Evolutionary conservation across 2,329 filamentous ascomycete genomes (phyloP), one percentile per base, ranked within the genome.

Genomic region (Stachybotrys echinatus): DNA sequence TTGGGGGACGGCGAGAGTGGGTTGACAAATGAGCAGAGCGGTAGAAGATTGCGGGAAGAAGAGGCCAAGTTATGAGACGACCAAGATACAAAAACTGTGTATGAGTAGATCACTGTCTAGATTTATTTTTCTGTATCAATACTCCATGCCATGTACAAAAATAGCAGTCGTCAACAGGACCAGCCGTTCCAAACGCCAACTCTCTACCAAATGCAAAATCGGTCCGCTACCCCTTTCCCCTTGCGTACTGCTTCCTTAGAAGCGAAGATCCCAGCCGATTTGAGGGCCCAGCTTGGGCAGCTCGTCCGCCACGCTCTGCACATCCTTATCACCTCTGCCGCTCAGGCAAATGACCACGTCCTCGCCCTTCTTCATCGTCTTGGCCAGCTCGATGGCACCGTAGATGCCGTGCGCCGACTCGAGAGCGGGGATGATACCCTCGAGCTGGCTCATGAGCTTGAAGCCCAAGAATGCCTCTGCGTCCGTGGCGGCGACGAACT

Each of bases 231-330:
- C 27, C 27, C 27, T 14, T 34, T 5, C 3, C 14, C 27, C 27
- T 34, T 14, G 27, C 27, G 14, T 8, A 8, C 27, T 34, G 10
- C 14, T 5, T 5, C 47, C 54, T 64, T 75, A 83, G 59, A 86
- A 86, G 31, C 83, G 74, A 60, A 86, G 64, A 58, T 86, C 82
- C 83, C 83, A 86, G 51, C 80, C 90, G 69, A 99, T 97, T 75
- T 87, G 77, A 7, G 94, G 94, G 0, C 94, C 92, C 54, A 99
- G 70, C 58, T 80, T 88, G 18, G 92, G 92, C 64, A 99, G 73
- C 72, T 95, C 90, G 64, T 99, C 94, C 1, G 94, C 94, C 47
- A 99, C 92, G 62, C 89, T 95, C 81, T 99, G 92, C 52, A 99
- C 94, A 65, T 99, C 94, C 83, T 99, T 99, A 72, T 99, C 94